These are phyloP conservation scores for Botrytis porri DNA, from an alignment of 2,329 filamentous ascomycete species.

Conservation along the genomic window DNA sequence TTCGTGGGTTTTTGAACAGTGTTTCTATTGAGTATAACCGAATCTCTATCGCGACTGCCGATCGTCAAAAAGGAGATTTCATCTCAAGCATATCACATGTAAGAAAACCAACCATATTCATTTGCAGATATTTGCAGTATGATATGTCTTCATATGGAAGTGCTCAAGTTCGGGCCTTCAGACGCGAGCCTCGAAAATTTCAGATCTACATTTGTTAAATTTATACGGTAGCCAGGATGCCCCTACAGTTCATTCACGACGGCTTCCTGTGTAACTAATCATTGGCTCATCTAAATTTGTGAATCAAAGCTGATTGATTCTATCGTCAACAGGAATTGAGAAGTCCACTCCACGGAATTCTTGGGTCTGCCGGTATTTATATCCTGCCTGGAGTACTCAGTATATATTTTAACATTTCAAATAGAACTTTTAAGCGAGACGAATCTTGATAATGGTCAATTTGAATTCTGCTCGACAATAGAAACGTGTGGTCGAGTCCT, in stretches of 20 bases:
- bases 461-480: slow-evolving; percentile 20
- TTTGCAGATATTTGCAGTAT: neutral
- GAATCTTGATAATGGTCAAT: slow-evolving; percentile 16
- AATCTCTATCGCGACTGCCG: slow-evolving; percentile 46
- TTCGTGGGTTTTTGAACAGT: slow-evolving; percentile 40
- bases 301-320: neutral
- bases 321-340: slow-evolving; percentile 45
- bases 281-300: neutral
- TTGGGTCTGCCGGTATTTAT: slow-evolving; percentile 46
- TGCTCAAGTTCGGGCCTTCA: too few species aligned
- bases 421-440: slow-evolving; percentile 17
- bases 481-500: slow-evolving; percentile 24
- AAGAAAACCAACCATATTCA: neutral
- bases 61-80: slow-evolving; percentile 52
- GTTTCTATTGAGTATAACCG: slow-evolving; percentile 33
- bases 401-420: neutral
- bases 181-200: neutral
- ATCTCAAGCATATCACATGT: slow-evolving; percentile 55
- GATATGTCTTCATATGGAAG: neutral
- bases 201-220: neutral
- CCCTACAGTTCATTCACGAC: neutral
- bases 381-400: neutral
- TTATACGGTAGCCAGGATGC: neutral
- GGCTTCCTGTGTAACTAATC: neutral
- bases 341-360: slow-evolving; percentile 56